Evolutionary conservation across 495 filamentous ascomycete genomes (phyloP).

Genomic region (Aspergillus kassunensis): DNA sequence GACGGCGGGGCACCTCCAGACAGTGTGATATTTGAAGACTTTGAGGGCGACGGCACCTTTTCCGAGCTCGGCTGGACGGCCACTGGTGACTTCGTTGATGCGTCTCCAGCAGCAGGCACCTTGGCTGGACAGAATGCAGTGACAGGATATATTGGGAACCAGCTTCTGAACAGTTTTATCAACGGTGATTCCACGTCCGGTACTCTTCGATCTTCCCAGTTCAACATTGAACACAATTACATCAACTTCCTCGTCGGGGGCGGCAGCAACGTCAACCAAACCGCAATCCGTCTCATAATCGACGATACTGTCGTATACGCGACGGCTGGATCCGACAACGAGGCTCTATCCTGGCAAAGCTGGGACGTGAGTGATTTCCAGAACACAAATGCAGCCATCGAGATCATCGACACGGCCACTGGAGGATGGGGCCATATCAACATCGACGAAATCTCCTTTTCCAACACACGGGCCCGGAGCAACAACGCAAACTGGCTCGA

Average conservation of each 20-base stretch:
- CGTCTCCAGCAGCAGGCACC: neutral
- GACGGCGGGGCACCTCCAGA: conserved; percentile 14
- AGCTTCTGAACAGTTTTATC: neutral
- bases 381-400: neutral
- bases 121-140: neutral
- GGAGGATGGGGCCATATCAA: conserved; percentile 2
- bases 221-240: neutral
- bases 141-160: neutral
- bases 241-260: conserved; percentile 4
- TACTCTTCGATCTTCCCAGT: neutral
- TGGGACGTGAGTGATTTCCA: neutral
- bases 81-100: neutral
- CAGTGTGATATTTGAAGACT: conserved; percentile 1
- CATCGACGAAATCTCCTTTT: conserved; percentile 1
- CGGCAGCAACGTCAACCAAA: conserved; percentile 3
- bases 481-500: neutral
- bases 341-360: neutral
- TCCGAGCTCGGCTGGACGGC: neutral
- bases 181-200: neutral
- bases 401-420: neutral
- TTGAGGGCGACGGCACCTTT: neutral
- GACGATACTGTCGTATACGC: neutral
- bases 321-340: neutral
- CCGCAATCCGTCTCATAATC: neutral
- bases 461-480: neutral